phyloP scores from a whole-genome alignment of 2,329 filamentous ascomycete genomes.

The Sclerotinia minor region DNA sequence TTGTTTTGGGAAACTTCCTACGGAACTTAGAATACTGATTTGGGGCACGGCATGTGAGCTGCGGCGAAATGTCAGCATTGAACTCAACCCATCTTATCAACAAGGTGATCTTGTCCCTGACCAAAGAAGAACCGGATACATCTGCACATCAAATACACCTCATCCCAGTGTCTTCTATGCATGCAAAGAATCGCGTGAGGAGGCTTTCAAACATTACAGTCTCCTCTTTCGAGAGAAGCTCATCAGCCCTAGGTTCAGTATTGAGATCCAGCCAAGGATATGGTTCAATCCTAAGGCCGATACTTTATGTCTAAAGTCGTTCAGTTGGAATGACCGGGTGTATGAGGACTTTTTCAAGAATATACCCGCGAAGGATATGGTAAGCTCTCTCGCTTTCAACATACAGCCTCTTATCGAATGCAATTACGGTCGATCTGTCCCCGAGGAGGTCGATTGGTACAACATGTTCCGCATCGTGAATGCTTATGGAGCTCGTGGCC shows the following conservation, averaged over 20 bases:
- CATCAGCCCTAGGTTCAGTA: not conserved
- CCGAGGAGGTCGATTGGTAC: conserved; percentile 6
- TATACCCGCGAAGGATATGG: not conserved
- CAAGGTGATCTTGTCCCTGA: not conserved
- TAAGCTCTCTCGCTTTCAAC: conserved; percentile 15
- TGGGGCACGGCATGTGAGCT: conserved; percentile 16
- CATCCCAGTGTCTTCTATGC: conserved; percentile 8
- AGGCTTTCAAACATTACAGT: conserved; percentile 18
- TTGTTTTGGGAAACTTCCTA: conserved; percentile 8
- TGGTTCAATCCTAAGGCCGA: conserved; percentile 13
- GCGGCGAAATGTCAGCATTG: conserved; percentile 13
- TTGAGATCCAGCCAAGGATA: conserved; percentile 1
- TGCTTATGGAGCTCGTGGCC: conserved; percentile 1
- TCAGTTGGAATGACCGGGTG: not conserved
- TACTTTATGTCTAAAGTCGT: conserved; percentile 7
- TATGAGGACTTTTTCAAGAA: conserved; percentile 13
- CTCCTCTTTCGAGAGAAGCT: conserved; percentile 1
- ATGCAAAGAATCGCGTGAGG: conserved; percentile 15
- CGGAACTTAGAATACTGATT: conserved; percentile 15
- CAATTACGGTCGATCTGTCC: not conserved
- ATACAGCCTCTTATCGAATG: not conserved
- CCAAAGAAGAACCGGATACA: not conserved
- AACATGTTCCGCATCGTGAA: conserved; percentile 15
- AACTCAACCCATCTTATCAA: not conserved
- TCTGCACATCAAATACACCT: conserved; percentile 2